A percentile compares a stretch with the other conserved stretches of the same genome.
phyloP scores from a whole-genome alignment of 768 basidiomycete genomes.

The Mycena polygramma region DNA sequence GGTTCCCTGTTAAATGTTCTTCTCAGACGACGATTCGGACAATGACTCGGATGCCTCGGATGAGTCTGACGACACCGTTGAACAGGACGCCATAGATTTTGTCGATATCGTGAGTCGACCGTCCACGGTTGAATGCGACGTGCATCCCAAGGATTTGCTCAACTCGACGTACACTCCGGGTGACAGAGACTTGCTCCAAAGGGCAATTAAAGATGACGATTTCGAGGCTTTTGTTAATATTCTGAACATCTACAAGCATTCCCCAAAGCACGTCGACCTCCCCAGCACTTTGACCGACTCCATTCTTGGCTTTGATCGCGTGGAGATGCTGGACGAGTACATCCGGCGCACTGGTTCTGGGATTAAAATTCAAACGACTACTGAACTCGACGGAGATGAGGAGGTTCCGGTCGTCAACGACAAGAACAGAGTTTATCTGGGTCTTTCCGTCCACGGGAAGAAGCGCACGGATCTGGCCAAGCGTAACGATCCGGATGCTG shows the following conservation, averaged over 20 bases:
- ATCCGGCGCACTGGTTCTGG: conserved; percentile 66
- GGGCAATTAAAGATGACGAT: conserved; percentile 59
- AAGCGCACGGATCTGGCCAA: conserved; percentile 67
- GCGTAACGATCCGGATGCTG: conserved; percentile 63
- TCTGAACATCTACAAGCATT: conserved; percentile 56
- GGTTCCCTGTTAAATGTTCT: conserved; percentile 3
- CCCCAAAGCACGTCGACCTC: conserved; percentile 48
- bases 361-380: conserved; percentile 47
- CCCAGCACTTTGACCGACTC: conserved; percentile 35
- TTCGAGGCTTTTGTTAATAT: conserved; percentile 65
- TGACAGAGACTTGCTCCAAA: conserved; percentile 45
- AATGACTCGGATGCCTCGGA: conserved; percentile 57
- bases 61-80: conserved; percentile 55
- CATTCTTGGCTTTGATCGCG: conserved; percentile 57
- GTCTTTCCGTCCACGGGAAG: conserved; percentile 74
- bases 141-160: conserved; percentile 56
- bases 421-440: conserved; percentile 64
- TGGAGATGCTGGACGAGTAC: conserved; percentile 68
- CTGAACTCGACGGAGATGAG: conserved; percentile 42
- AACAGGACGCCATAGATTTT: conserved; percentile 57
- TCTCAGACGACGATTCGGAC: conserved; percentile 54
- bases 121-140: conserved; percentile 56
- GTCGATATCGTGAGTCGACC: conserved; percentile 66
- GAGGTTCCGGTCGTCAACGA: conserved; percentile 48
- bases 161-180: conserved; percentile 10